These are phyloP conservation scores for Lathyrus aphaca DNA, from an alignment of 306 rosid species.

Conservation along the genomic window DNA sequence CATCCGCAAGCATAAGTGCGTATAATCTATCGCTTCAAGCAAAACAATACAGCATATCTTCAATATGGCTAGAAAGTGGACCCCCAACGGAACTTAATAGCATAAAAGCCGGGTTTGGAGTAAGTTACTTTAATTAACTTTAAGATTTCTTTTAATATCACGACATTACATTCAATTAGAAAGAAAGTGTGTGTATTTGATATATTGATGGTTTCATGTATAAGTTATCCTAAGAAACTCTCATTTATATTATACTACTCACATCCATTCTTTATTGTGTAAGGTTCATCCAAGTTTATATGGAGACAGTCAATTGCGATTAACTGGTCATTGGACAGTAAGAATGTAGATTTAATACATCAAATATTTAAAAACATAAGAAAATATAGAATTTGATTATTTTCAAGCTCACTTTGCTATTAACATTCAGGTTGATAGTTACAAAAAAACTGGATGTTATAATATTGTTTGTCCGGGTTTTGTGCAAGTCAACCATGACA, in stretches of 20 bases:
- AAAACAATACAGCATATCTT: slow-evolving; percentile 11
- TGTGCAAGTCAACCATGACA: background rate
- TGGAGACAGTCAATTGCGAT: background rate
- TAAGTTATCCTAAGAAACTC: too few relatives aligned
- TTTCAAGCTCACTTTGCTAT: background rate
- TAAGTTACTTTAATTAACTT: background rate
- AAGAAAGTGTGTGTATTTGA: background rate
- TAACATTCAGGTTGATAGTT: slow-evolving; percentile 2
- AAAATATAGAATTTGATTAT: background rate
- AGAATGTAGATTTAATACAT: background rate
- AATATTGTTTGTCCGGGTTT: background rate
- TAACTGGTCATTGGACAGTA: slow-evolving; percentile 26
- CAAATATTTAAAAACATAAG: background rate
- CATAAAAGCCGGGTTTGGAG: background rate
- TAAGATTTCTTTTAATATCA: background rate
- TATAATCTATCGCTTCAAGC: background rate
- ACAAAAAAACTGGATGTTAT: slow-evolving; percentile 2
- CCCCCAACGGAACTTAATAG: slow-evolving; percentile 1
- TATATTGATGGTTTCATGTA: too few relatives aligned
- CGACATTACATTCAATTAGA: background rate
- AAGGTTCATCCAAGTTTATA: slow-evolving; percentile 10
- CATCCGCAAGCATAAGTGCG: background rate
- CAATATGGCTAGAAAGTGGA: slow-evolving; percentile 12
- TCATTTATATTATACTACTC: background rate
- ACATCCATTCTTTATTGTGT: background rate